Percentiles rank a stretch among this genome's conserved stretches.
Conservation (phyloP, 371 early-diverging fungal species). For the Syncephalastrum racemosum region DNA sequence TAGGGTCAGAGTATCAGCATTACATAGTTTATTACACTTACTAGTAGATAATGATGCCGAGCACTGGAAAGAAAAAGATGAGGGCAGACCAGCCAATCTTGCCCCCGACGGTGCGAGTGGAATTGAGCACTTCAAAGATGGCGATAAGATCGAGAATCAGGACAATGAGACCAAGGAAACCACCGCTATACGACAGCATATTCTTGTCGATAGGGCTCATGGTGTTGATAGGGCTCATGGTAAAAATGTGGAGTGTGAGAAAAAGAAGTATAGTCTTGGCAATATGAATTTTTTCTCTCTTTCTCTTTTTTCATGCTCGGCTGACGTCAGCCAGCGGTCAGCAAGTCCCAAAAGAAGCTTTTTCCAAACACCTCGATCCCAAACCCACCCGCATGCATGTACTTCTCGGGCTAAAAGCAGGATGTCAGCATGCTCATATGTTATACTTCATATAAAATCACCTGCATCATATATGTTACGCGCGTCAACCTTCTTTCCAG, state of each 20-base stretch:
- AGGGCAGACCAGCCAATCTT: constrained; percentile 61
- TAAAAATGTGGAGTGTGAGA: background rate
- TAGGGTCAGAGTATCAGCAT: background rate
- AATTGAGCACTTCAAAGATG: constrained; percentile 63
- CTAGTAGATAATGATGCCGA: constrained; percentile 63
- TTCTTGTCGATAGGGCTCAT: constrained; percentile 29
- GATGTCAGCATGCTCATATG: too few species aligned
- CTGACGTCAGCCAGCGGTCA: too few species aligned
- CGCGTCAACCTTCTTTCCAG: too few species aligned
- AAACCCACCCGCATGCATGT: too few species aligned
- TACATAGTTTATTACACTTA: constrained; percentile 33
- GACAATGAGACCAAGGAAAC: constrained; percentile 50
- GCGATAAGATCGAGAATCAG: constrained; percentile 52
- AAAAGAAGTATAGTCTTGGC: background rate
- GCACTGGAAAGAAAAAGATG: constrained; percentile 63
- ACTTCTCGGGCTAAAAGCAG: too few species aligned
- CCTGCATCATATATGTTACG: too few species aligned
- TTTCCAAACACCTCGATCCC: too few species aligned
- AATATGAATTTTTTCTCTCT: background rate
- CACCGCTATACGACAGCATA: constrained; percentile 47
- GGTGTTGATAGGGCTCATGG: background rate
- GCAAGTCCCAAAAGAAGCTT: too few species aligned
- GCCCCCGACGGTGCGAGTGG: constrained; percentile 46
- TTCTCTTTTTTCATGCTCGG: background rate
- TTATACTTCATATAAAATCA: too few species aligned